A percentile compares a stretch with the other conserved stretches of the same genome.
Evolutionary conservation across 345 rosid species (phyloP).

Genomic region (Heritiera littoralis): DNA sequence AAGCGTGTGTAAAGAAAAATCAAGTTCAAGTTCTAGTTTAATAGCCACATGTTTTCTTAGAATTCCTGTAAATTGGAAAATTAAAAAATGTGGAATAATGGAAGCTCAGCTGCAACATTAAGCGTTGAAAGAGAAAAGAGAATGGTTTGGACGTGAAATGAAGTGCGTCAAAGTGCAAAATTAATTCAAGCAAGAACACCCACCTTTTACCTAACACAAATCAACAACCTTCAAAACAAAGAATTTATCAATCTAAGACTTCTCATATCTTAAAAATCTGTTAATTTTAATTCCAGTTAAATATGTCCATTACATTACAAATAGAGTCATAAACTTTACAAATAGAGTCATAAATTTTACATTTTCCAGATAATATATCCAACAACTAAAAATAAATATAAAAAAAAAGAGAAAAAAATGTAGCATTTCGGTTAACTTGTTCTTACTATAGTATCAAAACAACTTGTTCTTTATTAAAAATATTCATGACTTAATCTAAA

Average conservation of each 20-base stretch:
- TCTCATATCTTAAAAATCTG: not conserved
- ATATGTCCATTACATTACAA: not conserved
- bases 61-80: not conserved
- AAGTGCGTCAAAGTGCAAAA: constrained; percentile 3
- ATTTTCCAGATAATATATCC: not conserved
- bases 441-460: not conserved
- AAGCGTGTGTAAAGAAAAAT: not conserved
- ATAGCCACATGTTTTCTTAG: not conserved
- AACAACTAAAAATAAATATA: not conserved
- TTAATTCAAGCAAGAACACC: constrained; percentile 6
- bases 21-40: not conserved
- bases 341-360: not conserved
- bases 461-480: not conserved
- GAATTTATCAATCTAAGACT: not conserved
- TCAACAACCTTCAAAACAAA: constrained; percentile 20
- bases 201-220: constrained; percentile 27
- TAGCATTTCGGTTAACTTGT: not conserved
- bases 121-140: not conserved
- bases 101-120: not conserved
- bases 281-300: not conserved
- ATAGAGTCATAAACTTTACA: too few relatives aligned
- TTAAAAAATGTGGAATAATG: not conserved
- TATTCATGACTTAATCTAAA: not conserved
- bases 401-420: not conserved
- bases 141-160: constrained; percentile 15